phyloP scores from a whole-genome alignment of 208 protist species.

The Acanthamoeba culbertsoni region DNA sequence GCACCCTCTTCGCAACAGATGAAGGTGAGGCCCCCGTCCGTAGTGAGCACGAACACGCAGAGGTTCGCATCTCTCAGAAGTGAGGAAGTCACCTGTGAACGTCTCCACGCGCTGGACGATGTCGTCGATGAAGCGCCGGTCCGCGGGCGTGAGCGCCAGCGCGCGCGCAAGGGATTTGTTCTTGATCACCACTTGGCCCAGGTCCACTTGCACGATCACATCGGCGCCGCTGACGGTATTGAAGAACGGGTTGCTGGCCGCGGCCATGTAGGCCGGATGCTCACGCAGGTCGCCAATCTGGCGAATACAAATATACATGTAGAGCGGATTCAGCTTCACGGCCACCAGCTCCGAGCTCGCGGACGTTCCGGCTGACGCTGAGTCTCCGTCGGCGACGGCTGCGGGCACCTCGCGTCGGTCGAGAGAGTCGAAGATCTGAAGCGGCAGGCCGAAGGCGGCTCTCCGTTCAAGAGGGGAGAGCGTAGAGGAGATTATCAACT shows the following conservation, averaged over 20 bases:
- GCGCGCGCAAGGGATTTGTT: background rate
- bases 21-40: too few relatives aligned
- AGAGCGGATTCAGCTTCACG: conserved; percentile 8
- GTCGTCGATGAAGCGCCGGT: conserved; percentile 11
- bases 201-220: conserved; percentile 5
- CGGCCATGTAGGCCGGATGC: conserved; percentile 9
- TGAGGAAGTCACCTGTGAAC: background rate
- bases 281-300: background rate
- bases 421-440: background rate
- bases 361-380: background rate
- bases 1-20: background rate
- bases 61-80: too few relatives aligned
- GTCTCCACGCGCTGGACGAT: background rate
- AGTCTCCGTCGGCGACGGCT: background rate
- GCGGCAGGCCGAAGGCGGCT: background rate
- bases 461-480: background rate
- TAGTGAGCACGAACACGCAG: too few relatives aligned
- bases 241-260: conserved; percentile 34
- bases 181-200: background rate
- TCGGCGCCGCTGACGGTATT: background rate
- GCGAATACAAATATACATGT: conserved; percentile 35
- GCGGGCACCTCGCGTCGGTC: background rate
- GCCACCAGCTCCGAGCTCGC: background rate
- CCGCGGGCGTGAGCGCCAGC: background rate
- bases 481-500: background rate